These are phyloP conservation scores for Lagerstroemia speciosa DNA, from an alignment of 345 rosid species.

Conservation along the genomic window DNA sequence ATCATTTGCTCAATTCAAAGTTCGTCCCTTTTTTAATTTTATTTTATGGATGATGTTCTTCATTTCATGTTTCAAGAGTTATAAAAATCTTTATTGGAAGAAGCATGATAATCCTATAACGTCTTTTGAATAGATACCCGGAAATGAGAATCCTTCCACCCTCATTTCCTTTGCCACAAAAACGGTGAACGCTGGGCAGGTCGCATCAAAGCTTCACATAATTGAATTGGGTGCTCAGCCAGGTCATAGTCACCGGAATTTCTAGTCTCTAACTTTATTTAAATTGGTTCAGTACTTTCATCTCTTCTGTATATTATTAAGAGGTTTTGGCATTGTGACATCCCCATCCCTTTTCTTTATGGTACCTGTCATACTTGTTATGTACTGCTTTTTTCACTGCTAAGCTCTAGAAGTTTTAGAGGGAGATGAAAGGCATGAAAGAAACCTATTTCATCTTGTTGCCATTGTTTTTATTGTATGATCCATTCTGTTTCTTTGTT, in stretches of 20 bases:
- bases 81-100: neutral
- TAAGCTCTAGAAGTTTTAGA: too few relatives aligned
- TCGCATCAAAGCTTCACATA: constrained; percentile 85
- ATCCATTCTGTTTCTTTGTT: too few relatives aligned
- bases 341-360: too few relatives aligned
- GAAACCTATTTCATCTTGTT: too few relatives aligned
- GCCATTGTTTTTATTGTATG: too few relatives aligned
- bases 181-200: constrained; percentile 80
- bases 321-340: neutral
- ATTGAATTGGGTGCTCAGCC: constrained; percentile 98
- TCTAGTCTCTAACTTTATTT: neutral
- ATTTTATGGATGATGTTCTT: neutral
- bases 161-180: constrained; percentile 92
- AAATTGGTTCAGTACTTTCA: neutral
- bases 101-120: neutral
- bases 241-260: constrained; percentile 28
- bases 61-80: neutral
- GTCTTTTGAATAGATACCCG: constrained; percentile 51
- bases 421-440: too few relatives aligned
- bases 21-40: constrained; percentile 11
- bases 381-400: too few relatives aligned
- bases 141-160: constrained; percentile 89
- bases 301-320: neutral
- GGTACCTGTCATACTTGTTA: too few relatives aligned
- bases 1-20: constrained; percentile 85